Evolutionary conservation across 108 stramenopile genomes (phyloP).

Genomic region (Nitzschia sp.): DNA sequence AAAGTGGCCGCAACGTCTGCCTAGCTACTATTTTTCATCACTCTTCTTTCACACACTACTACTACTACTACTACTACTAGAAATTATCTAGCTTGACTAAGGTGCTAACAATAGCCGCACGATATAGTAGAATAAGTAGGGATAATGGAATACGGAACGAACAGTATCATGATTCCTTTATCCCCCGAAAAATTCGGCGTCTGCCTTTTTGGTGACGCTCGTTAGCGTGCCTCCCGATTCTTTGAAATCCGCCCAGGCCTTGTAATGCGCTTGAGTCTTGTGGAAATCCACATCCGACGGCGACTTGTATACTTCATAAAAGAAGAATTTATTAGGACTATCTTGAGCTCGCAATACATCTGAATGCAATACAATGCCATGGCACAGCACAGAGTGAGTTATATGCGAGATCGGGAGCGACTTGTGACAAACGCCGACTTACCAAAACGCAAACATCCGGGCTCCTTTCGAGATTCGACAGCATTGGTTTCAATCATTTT

Average conservation of each 20-base stretch:
- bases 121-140: too few relatives aligned
- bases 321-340: conserved; percentile 73
- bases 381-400: not conserved
- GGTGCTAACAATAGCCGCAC: too few relatives aligned
- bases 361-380: too few relatives aligned
- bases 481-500: conserved; percentile 83
- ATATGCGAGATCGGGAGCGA: not conserved
- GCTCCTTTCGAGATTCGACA: conserved; percentile 66
- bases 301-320: conserved; percentile 85
- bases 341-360: conserved; percentile 81
- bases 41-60: too few relatives aligned
- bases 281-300: conserved; percentile 73
- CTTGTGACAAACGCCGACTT: conserved; percentile 21
- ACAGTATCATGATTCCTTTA: too few relatives aligned
- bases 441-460: conserved; percentile 86
- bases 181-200: conserved; percentile 54
- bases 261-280: conserved; percentile 82
- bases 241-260: conserved; percentile 82
- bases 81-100: too few relatives aligned
- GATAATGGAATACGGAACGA: too few relatives aligned
- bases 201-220: conserved; percentile 69
- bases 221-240: conserved; percentile 74
- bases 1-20: too few relatives aligned
- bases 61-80: not conserved
- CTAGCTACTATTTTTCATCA: too few relatives aligned